Base-by-base conservation (phyloP, 768 basidiomycete species). In the Trametes villosa region DNA sequence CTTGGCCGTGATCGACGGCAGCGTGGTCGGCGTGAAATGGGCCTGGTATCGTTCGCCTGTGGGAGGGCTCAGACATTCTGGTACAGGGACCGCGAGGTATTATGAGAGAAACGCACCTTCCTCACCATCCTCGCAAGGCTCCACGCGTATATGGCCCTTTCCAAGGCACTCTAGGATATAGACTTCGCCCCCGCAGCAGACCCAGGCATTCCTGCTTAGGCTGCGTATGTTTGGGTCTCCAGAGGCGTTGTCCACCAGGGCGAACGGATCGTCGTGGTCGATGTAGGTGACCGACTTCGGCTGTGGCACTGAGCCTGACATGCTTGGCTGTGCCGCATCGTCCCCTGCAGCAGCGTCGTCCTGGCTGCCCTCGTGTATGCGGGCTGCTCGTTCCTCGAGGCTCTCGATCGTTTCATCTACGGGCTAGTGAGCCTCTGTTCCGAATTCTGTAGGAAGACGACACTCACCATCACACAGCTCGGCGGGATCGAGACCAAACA, bases 401-500 rank as follows among this genome's bases (percentile, higher is more conserved):
- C 77, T 77, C 56, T 81, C 78, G 22, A 78, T 69, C 12, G 78
- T 82, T 60, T 81, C 82, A 69, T 86, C 88, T 88, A 22, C 7
- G 9, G 3, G 13, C 4, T 15, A 26, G 24, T 45, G 9, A 45
- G 22, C 9, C 9, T 8, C 13, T 9, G 22, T 13, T n/a, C n/a
- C 22, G 1, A 26, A 22, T 33, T 34, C 46, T 29, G 36, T 47
- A 57, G 13, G 40, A 22, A 20, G 38, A 31, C 49, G 11, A 4
- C 3, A 6, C 73, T 65, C 66, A 88, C 89, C 87, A 50, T 91
- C 84, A n/a, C 86, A 72, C 8, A 90, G 70, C 57, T 85, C 83
- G 12, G 77, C 71, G n/a, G 92, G 89, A 68, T 92, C 87, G 4
- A 98, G 74, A 0, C 96, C 96, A 68, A 95, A 91, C 12, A 98